Percentiles rank a stretch among this genome's conserved stretches.
Evolutionary conservation across 139 green algal genomes (phyloP).

Genomic region (Chlorella ohadii): DNA sequence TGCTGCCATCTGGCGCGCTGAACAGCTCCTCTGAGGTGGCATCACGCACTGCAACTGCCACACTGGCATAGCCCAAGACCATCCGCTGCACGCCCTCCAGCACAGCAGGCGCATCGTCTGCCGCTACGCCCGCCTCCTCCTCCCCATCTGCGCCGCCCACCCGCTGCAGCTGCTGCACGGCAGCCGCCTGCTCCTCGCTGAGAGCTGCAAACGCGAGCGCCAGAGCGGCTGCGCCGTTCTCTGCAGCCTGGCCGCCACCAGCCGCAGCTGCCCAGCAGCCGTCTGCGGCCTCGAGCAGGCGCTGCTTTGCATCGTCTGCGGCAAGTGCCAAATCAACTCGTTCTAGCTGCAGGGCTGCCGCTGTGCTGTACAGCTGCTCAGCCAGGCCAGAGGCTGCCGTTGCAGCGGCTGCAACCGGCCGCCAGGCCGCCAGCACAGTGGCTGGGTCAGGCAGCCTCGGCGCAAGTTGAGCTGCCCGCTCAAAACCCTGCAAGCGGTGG

Average conservation of each 20-base stretch:
- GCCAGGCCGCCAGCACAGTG: neutral
- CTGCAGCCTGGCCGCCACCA: no score
- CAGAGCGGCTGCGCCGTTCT: neutral
- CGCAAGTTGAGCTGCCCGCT: slow-evolving; percentile 27
- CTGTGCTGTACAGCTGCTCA: neutral
- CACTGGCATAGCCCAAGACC: slow-evolving; percentile 28
- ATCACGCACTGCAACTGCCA: slow-evolving; percentile 3
- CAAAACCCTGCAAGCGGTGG: slow-evolving; percentile 23
- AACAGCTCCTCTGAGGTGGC: slow-evolving; percentile 15
- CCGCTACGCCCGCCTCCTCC: neutral
- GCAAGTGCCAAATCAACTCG: slow-evolving; percentile 22
- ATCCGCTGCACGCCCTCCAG: slow-evolving; percentile 26
- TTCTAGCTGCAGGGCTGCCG: slow-evolving; percentile 16
- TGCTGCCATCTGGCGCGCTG: neutral
- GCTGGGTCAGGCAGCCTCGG: neutral
- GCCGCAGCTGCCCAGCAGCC: neutral
- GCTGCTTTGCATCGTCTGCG: neutral
- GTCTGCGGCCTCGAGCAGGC: neutral
- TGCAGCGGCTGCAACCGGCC: slow-evolving; percentile 5
- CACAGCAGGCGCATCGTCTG: neutral
- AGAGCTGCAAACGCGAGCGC: slow-evolving; percentile 17
- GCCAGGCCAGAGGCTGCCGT: neutral
- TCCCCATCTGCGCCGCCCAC: neutral
- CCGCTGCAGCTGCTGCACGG: neutral
- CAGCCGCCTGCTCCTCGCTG: slow-evolving; percentile 1